Evolutionary conservation across 495 filamentous ascomycete species (phyloP).

Genomic region (Clohesyomyces aquaticus): DNA sequence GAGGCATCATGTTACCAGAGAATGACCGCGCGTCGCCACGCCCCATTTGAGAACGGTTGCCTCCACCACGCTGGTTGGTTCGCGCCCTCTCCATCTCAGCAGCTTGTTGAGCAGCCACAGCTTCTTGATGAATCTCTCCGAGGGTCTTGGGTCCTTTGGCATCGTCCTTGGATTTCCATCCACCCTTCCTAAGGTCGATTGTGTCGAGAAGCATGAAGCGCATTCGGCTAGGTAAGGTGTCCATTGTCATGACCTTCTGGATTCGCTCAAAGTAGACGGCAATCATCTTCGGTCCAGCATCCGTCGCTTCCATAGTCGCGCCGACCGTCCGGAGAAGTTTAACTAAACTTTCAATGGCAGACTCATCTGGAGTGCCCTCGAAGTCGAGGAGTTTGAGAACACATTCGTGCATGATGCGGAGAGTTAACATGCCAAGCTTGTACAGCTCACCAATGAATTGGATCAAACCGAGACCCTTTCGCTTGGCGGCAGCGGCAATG

Average conservation of each 20-base stretch:
- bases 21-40: constrained; percentile 86
- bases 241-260: constrained; percentile 72
- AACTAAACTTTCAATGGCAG: constrained; percentile 90
- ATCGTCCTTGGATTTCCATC: constrained; percentile 84
- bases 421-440: constrained; percentile 97
- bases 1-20: constrained; percentile 66
- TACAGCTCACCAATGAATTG: constrained; percentile 99
- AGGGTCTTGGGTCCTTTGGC: constrained; percentile 97
- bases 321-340: constrained; percentile 90
- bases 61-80: constrained; percentile 59
- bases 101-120: constrained; percentile 68
- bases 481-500: constrained; percentile 90
- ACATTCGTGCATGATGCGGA: constrained; percentile 99
- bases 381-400: constrained; percentile 96
- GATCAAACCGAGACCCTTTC: constrained; percentile 93
- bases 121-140: constrained; percentile 84
- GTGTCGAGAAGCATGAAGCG: constrained; percentile 97
- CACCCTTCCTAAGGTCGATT: constrained; percentile 72
- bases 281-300: constrained; percentile 74
- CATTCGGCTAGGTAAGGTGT: constrained; percentile 80
- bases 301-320: constrained; percentile 73
- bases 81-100: constrained; percentile 66
- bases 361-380: constrained; percentile 89
- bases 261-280: constrained; percentile 94
- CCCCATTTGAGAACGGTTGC: constrained; percentile 69